Evolutionary conservation across 768 basidiomycete genomes (phyloP), one percentile per base, ranked within the genome.

Genomic region (Lentinula raphanica): DNA sequence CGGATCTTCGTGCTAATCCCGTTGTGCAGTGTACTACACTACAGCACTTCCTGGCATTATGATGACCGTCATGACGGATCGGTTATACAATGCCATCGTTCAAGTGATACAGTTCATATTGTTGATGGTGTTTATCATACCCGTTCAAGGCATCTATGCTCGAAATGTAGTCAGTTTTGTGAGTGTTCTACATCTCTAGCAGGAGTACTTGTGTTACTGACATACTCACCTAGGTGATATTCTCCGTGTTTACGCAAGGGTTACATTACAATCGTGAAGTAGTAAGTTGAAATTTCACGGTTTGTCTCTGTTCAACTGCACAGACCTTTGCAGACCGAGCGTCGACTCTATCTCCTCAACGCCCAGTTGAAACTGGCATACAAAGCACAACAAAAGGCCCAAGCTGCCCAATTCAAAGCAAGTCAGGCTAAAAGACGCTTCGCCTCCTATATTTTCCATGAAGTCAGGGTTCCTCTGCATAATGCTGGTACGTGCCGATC

Each of bases 381-480:
- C 46, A 27, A 42, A 28, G 54, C 62, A 0, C 63, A 66, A 46
- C 65, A 66, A 42, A 36, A 79, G 77, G 68, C 76, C 73, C 62
- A 71, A 69, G 51, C 75, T 73, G 67, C 68, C 64, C 58, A 72
- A 71, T 61, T 60, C 28, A 62, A 62, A 38, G 73, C 75, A 21
- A 65, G 64, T 54, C 65, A 67, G 27, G 66, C 68, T 45, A 73
- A 72, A 58, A 40, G 69, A 54, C 71, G 79, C 31, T 79, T 82
- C 61, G 74, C 76, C 8, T 74, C 71, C 13, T 79, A 80, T 63
- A 77, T 80, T 64, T 79, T 79, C 62, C 78, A 79, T 63, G 62
- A 69, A 59, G 80, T 81, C 46, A 71, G 80, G 32, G 79, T 82
- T 2, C 80, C 80, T 27, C 72, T 82, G 62, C 81, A 81, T 61